Base-by-base conservation (phyloP, 331 rosid genomes). In the Ulmus americana region DNA sequence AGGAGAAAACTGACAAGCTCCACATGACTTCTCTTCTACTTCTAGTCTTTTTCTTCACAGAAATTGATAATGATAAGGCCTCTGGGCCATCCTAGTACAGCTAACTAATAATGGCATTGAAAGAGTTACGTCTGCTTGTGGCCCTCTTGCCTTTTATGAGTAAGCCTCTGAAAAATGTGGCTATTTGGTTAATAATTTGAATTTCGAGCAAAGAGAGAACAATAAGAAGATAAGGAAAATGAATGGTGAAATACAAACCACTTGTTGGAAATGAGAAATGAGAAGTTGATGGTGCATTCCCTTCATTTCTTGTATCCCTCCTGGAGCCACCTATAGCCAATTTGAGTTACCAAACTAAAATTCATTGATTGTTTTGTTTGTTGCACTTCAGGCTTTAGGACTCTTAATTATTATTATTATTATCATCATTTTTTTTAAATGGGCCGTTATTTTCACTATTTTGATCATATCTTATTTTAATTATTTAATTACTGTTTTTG, bases 41-140 rank as follows among this genome's bases (percentile, higher is more conserved):
- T 10, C 14, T 5, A 39, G 4, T 39, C 59, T 18, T 78, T 65
- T 76, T 72, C 49, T 74, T 77, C 80, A 75, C 84, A 63, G 75
- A 79, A 75, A 72, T 51, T 77, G 59, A 70, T 50, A 68, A 63
- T 65, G 73, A 64, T 67, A 56, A 68, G 65, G 73, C 66, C 38
- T 61, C 43, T 66, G 62, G 61, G 18, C 15, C 48, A 69, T 64
- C 72, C 38, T 73, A 55, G 16, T 20, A 53, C 64, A 70, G 60
- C 52, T 43, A 55, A 53, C 69, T 56, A 53, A 38, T 47, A 44
- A 52, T 22, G 75, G 59, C 61, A 45, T 66, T 61, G 22, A 45
- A 14, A 49, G 71, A 13, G 53, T 39, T 28, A 74, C 47, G 49
- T 77, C 14, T 46, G 54, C 68, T 8, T 68, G 57, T 45, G 40